Percentiles rank a stretch among this genome's conserved stretches.
These are phyloP conservation scores for Flaveria ramosissima DNA, from an alignment of 129 eudicot genomes.

Conservation along the genomic window DNA sequence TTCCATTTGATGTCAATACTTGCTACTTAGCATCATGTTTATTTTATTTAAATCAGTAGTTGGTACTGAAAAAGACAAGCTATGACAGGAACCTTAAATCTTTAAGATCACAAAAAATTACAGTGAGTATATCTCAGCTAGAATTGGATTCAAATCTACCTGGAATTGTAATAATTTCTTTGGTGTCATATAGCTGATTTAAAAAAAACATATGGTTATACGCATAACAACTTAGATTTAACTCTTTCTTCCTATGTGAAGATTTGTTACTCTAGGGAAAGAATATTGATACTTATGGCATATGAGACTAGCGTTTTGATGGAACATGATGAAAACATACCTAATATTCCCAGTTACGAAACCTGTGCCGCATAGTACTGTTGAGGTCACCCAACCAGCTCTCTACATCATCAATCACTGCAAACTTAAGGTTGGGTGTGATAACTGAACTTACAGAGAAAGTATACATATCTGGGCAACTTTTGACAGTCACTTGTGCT, in stretches of 20 bases:
- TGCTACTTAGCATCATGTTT: no score
- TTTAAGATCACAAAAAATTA: not conserved
- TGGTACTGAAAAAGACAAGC: not conserved
- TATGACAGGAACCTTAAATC: not conserved
- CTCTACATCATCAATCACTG: conserved; percentile 16
- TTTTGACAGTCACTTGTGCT: conserved; percentile 22
- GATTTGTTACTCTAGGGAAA: not conserved
- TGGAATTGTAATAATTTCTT: not conserved
- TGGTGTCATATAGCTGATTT: not conserved
- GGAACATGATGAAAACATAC: conserved; percentile 10
- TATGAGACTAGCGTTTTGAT: conserved; percentile 3
- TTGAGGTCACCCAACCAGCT: conserved; percentile 34
- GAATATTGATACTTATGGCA: not conserved
- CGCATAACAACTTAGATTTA: not conserved
- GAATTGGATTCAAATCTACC: not conserved
- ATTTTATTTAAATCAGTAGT: no score
- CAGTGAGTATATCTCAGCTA: not conserved
- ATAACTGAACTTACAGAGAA: conserved; percentile 35
- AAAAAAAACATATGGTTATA: not conserved
- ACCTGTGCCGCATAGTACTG: conserved; percentile 23
- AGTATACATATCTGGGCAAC: conserved; percentile 32
- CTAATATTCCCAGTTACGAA: conserved; percentile 15
- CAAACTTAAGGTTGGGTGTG: conserved; percentile 35
- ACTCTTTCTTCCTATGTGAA: not conserved
- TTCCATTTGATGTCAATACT: no score